Base-by-base conservation (phyloP, 306 rosid genomes). In the Glycine soja region DNA sequence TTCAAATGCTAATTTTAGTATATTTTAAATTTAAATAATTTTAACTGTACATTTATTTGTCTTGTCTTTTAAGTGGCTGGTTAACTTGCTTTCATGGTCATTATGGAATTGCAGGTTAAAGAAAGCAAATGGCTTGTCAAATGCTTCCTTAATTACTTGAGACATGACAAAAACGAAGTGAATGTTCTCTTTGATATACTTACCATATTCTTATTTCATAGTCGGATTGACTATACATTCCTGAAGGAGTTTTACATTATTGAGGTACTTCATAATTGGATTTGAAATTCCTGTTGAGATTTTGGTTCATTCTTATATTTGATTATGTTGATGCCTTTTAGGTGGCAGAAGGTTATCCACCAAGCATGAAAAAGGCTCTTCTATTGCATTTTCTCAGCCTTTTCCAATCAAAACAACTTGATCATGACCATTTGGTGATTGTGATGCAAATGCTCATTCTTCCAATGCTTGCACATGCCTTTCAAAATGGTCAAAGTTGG, bases 81-180 rank as follows among this genome's bases (percentile, higher is more conserved):
- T 59, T 74, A 72, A 67, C 65, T 71, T 71, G 53, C 15, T 83
- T 38, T 69, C 16, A 10, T 77, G 59, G 19, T 81, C 74, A 32
- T 73, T 10, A 42, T 69, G 78, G 36, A 71, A 80, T 76, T 81
- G 82, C 95, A 96, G 99, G 97, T 96, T 70, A 96, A 96, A 87
- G 99, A 96, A 89, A 96, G 99, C 88, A 96, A 96, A 83, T 96
- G 99, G 98, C 94, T 93, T 80, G 97, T 96, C 80, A 96, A 96
- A 86, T 96, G 99, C 90, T 93, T 96, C 88, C 88, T 96, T 86
- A 96, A 96, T 85, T 96, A 90, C 89, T 86, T 96, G 84, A 89
- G 97, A 74, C 98, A 96, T 81, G 97, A 96, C 72, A 92, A 92
- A 84, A 84, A 86, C 1, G 99, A 96, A 96, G 98, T 96, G 88